Evolutionary conservation across 176 grass and related monocot species (phyloP).

Genomic region (Oryza punctata): DNA sequence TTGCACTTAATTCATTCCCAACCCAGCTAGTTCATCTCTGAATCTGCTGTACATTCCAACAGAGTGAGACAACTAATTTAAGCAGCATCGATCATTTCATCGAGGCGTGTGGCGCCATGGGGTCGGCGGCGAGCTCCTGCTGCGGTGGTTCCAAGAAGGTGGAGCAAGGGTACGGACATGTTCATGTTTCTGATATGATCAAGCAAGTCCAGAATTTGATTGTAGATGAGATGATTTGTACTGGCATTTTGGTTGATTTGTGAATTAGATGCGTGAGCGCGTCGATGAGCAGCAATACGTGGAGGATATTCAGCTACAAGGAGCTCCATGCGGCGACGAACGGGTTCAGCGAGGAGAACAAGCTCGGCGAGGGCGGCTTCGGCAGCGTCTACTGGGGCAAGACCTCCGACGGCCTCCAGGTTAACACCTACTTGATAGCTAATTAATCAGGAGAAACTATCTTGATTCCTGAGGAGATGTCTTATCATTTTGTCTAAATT

Average conservation of each 20-base stretch:
- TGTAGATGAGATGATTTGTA: too few relatives aligned
- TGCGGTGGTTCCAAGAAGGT: constrained; percentile 52
- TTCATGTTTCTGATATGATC: background rate
- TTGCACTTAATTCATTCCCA: too few relatives aligned
- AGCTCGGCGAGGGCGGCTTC: constrained; percentile 80
- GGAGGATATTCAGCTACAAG: constrained; percentile 76
- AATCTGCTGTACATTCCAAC: background rate
- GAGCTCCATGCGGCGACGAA: constrained; percentile 64
- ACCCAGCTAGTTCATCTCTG: background rate
- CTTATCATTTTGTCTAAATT: too few relatives aligned
- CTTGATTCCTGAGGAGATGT: too few relatives aligned
- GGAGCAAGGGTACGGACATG: constrained; percentile 44
- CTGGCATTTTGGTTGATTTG: background rate
- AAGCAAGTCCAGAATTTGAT: too few relatives aligned
- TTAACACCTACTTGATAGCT: background rate
- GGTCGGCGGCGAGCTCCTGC: constrained; percentile 51
- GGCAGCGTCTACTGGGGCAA: constrained; percentile 73
- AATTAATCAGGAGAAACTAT: too few relatives aligned
- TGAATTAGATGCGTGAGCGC: constrained; percentile 28
- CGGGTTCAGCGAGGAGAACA: constrained; percentile 72
- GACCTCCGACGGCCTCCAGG: constrained; percentile 63
- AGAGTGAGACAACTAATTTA: background rate
- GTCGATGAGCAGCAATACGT: constrained; percentile 29
- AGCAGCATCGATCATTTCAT: background rate
- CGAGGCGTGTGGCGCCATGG: constrained; percentile 36